Conservation (phyloP, 345 rosid genomes). For the Populus deltoides region DNA sequence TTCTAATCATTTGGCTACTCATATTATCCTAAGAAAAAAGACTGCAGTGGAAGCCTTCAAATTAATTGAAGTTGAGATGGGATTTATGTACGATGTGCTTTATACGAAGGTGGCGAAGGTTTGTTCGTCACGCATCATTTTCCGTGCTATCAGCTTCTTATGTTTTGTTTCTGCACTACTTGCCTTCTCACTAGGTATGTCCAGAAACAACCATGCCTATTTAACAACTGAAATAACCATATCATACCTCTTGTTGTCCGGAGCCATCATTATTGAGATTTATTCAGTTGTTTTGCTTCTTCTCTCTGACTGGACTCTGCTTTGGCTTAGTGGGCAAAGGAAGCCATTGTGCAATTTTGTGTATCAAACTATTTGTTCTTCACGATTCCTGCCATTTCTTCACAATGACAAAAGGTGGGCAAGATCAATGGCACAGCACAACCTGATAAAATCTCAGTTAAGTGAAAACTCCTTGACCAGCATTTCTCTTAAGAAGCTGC, state of each 20-base stretch:
- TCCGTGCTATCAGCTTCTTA: slow-evolving; percentile 6
- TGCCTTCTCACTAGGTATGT: neutral
- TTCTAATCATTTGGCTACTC: too few species aligned
- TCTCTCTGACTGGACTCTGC: slow-evolving; percentile 21
- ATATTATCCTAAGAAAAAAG: neutral
- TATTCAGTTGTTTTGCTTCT: neutral
- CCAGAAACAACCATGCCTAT: neutral
- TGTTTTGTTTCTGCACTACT: slow-evolving; percentile 7
- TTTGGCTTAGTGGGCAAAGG: slow-evolving; percentile 4
- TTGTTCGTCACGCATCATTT: neutral
- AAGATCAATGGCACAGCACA: too few species aligned
- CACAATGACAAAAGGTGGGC: neutral
- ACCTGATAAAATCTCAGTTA: too few species aligned
- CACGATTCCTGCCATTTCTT: neutral
- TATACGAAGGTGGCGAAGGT: slow-evolving; percentile 22
- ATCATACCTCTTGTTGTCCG: slow-evolving; percentile 6
- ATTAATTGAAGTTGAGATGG: slow-evolving; percentile 34
- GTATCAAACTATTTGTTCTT: too few species aligned
- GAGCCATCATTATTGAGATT: slow-evolving; percentile 15
- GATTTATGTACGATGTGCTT: slow-evolving; percentile 37
- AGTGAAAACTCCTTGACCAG: too few species aligned
- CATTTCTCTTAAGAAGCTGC: too few species aligned
- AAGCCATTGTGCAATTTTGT: neutral
- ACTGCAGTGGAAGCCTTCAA: slow-evolving; percentile 23
- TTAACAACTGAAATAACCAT: neutral